phyloP scores from a whole-genome alignment of 2,329 filamentous ascomycete species.

The Xylaria sp. region DNA sequence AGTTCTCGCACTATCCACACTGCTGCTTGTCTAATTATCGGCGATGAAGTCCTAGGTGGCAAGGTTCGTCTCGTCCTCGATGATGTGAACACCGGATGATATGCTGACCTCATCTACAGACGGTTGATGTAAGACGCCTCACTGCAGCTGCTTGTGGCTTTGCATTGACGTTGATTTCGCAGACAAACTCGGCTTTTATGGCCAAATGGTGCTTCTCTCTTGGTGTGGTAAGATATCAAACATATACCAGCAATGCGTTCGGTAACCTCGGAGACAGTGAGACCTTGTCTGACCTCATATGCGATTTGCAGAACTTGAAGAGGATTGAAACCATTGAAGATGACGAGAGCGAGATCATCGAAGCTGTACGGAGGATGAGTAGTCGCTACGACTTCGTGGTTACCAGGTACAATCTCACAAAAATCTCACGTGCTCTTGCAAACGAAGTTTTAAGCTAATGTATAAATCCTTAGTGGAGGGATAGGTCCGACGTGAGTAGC shows the following conservation, averaged over 20 bases:
- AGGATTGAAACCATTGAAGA: slow-evolving; percentile 93
- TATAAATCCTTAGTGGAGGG: slow-evolving; percentile 69
- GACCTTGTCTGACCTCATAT: slow-evolving; percentile 10
- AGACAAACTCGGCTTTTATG: slow-evolving; percentile 73
- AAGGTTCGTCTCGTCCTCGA: slow-evolving; percentile 70
- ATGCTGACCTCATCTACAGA: slow-evolving; percentile 40
- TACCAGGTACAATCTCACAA: slow-evolving; percentile 66
- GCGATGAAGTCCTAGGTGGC: slow-evolving; percentile 94
- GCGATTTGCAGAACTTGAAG: slow-evolving; percentile 70
- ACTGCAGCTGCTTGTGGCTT: not conserved
- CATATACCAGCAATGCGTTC: not conserved
- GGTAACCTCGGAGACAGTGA: not conserved
- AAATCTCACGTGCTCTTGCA: not conserved
- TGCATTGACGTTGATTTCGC: slow-evolving; percentile 33
- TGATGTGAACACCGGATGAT: not conserved
- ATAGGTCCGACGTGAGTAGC: slow-evolving; percentile 88
- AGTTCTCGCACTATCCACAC: slow-evolving; percentile 80
- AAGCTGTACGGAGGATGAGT: slow-evolving; percentile 88
- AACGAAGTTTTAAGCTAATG: slow-evolving; percentile 18
- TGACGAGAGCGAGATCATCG: slow-evolving; percentile 88
- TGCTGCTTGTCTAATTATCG: slow-evolving; percentile 92
- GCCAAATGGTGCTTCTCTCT: slow-evolving; percentile 72
- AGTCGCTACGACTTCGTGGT: slow-evolving; percentile 92
- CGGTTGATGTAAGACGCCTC: slow-evolving; percentile 44
- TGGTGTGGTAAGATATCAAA: slow-evolving; percentile 62